Evolutionary conservation across 306 rosid species (phyloP).

Genomic region (Dalbergia cultrata): DNA sequence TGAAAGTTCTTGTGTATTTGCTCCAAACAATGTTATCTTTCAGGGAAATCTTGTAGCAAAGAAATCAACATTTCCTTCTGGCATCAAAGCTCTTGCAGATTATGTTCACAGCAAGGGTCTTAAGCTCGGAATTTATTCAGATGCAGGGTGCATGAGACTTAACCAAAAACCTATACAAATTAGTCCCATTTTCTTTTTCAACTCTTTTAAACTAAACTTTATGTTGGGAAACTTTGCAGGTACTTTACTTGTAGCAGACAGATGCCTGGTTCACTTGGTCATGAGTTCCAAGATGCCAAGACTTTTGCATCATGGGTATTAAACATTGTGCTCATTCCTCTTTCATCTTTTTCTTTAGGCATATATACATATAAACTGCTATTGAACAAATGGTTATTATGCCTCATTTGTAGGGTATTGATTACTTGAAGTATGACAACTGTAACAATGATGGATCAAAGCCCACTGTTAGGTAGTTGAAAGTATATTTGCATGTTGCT

Average conservation of each 20-base stretch:
- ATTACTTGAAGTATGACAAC: conserved; percentile 97
- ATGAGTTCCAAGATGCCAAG: conserved; percentile 90
- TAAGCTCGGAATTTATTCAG: conserved; percentile 94
- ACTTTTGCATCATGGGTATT: conserved; percentile 94
- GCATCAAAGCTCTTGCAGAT: conserved; percentile 89
- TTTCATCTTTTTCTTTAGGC: not conserved
- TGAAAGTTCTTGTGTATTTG: not conserved
- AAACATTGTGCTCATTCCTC: conserved; percentile 7
- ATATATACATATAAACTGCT: not conserved
- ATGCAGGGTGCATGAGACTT: conserved; percentile 78
- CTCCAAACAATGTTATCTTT: not conserved
- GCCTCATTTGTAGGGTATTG: conserved; percentile 77
- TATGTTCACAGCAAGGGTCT: conserved; percentile 95
- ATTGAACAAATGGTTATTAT: not conserved
- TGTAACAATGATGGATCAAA: conserved; percentile 75
- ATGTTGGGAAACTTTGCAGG: conserved; percentile 52
- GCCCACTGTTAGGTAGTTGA: conserved; percentile 80
- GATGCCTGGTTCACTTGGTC: conserved; percentile 96
- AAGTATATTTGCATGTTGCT: conserved; percentile 3
- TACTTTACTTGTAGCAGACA: conserved; percentile 86
- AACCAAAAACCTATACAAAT: conserved; percentile 12
- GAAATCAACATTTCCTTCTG: conserved; percentile 90
- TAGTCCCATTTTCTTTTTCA: not conserved
- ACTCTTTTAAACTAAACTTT: conserved; percentile 3
- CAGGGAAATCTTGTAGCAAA: conserved; percentile 83